Percentiles rank a stretch among this genome's conserved stretches.
These are phyloP conservation scores for Komagataella kurtzmanii DNA, from an alignment of 805 yeast genomes.

Conservation along the genomic window DNA sequence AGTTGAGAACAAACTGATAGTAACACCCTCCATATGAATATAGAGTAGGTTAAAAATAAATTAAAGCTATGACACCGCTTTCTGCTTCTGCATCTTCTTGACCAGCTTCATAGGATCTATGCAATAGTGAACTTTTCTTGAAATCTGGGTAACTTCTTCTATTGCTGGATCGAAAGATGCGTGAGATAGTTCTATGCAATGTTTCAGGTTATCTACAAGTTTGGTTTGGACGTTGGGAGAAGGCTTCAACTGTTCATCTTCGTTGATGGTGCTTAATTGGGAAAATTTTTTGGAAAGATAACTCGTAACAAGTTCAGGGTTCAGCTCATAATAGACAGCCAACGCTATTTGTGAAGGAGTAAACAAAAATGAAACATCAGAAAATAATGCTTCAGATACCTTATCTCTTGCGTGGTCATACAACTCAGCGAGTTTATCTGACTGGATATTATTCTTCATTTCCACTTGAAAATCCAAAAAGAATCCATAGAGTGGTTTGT, in stretches of 20 bases:
- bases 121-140: constrained; percentile 49
- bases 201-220: constrained; percentile 28
- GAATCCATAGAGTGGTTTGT: constrained; percentile 85
- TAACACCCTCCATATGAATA: constrained; percentile 32
- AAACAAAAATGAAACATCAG: constrained; percentile 65
- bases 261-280: constrained; percentile 2
- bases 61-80: not conserved
- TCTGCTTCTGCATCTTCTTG: constrained; percentile 9
- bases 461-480: constrained; percentile 74
- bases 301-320: constrained; percentile 47
- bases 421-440: constrained; percentile 46
- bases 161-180: constrained; percentile 30
- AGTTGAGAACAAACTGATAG: constrained; percentile 40
- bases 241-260: constrained; percentile 1
- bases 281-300: constrained; percentile 54
- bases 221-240: constrained; percentile 5
- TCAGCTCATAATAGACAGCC: constrained; percentile 63
- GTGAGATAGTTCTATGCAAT: constrained; percentile 35
- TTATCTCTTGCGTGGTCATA: constrained; percentile 60
- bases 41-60: not conserved
- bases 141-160: constrained; percentile 51
- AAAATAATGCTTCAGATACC: constrained; percentile 53
- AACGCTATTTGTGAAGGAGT: constrained; percentile 95
- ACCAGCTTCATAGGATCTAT: constrained; percentile 35
- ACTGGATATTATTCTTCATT: constrained; percentile 29